Percentiles rank a stretch among this genome's conserved stretches.
These are phyloP conservation scores for Ceratopteris richardii DNA, from an alignment of 75 land plant species.

Conservation along the genomic window DNA sequence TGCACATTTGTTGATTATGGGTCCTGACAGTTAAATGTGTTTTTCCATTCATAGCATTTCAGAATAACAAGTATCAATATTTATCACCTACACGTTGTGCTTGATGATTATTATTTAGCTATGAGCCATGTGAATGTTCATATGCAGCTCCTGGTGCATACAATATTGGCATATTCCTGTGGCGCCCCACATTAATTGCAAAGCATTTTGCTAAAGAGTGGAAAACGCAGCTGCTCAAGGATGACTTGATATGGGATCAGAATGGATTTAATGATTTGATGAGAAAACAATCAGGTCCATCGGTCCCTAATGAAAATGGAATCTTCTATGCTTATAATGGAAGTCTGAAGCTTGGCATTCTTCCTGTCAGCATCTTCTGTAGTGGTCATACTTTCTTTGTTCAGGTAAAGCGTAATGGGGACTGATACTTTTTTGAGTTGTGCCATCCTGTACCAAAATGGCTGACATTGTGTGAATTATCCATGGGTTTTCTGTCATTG, in stretches of 20 bases:
- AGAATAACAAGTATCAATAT: no score
- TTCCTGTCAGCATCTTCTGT: constrained; percentile 93
- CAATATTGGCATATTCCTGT: constrained; percentile 89
- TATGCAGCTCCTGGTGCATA: constrained; percentile 59
- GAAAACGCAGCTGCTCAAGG: constrained; percentile 59
- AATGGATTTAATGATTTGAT: constrained; percentile 89
- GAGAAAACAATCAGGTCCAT: constrained; percentile 52
- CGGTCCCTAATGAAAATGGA: constrained; percentile 62
- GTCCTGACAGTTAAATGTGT: no score
- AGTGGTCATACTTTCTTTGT: constrained; percentile 99
- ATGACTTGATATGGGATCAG: constrained; percentile 95
- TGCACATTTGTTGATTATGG: no score
- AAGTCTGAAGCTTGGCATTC: constrained; percentile 67
- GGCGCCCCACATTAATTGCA: constrained; percentile 75
- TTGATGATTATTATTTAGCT: no score
- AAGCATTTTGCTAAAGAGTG: constrained; percentile 73
- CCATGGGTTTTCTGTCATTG: neutral
- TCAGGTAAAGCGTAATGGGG: constrained; percentile 43
- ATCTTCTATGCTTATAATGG: constrained; percentile 85
- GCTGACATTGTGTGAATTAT: no score
- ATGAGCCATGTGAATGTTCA: neutral
- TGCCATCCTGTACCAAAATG: neutral
- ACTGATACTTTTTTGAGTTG: neutral
- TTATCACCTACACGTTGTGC: no score
- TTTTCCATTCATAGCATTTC: no score